A percentile compares a stretch with the other conserved stretches of the same genome.
Evolutionary conservation across 2,329 filamentous ascomycete genomes (phyloP).

Genomic region (Cytospora piceae): DNA sequence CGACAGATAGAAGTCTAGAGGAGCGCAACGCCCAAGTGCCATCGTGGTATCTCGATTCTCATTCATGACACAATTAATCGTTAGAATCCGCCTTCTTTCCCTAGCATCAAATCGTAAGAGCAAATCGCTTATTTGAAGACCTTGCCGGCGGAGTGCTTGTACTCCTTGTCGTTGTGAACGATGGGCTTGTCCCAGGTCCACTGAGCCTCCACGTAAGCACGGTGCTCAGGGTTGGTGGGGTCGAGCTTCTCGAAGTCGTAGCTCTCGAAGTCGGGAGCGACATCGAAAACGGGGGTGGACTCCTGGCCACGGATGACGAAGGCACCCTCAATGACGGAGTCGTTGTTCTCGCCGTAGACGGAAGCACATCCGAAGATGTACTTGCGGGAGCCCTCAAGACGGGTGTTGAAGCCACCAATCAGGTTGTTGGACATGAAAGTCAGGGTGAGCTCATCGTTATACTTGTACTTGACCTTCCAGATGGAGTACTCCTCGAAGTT

Average conservation of each 20-base stretch:
- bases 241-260: constrained; percentile 98
- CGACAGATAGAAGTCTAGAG: constrained; percentile 21
- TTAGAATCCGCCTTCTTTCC: constrained; percentile 26
- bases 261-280: constrained; percentile 96
- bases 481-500: constrained; percentile 95
- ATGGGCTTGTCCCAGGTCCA: constrained; percentile 93
- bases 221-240: constrained; percentile 81
- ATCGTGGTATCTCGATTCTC: constrained; percentile 26
- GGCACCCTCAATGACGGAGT: constrained; percentile 89
- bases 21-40: constrained; percentile 7
- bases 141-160: constrained; percentile 88
- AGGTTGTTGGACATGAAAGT: constrained; percentile 99
- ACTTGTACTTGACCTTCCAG: constrained; percentile 97
- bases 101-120: constrained; percentile 29
- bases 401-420: constrained; percentile 96
- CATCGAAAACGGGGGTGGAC: constrained; percentile 83
- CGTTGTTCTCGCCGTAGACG: constrained; percentile 87
- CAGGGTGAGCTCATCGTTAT: constrained; percentile 96
- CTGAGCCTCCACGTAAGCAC: constrained; percentile 79
- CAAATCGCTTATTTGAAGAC: constrained; percentile 86
- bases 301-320: constrained; percentile 96
- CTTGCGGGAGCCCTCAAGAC: constrained; percentile 97
- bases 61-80: constrained; percentile 28
- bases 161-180: constrained; percentile 81
- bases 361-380: constrained; percentile 91